phyloP scores from a whole-genome alignment of 371 early-diverging fungal genomes.

The Batrachochytrium dendrobatidis region DNA sequence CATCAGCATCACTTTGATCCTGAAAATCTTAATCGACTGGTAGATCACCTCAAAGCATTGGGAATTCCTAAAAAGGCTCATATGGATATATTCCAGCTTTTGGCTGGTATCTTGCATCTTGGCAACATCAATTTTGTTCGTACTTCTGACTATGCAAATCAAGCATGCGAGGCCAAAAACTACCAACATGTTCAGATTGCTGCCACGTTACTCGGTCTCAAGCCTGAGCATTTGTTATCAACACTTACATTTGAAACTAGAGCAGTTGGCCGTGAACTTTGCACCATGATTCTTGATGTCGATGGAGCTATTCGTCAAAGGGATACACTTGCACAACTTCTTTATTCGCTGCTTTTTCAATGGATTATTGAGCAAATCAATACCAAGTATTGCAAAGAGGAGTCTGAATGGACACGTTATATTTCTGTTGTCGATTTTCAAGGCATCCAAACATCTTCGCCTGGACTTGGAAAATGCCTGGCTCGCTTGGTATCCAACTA shows the following conservation, averaged over 20 bases:
- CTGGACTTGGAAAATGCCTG: slow-evolving; percentile 38
- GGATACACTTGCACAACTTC: slow-evolving; percentile 66
- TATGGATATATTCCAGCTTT: slow-evolving; percentile 70
- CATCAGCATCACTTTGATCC: neutral
- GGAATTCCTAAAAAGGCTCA: slow-evolving; percentile 75
- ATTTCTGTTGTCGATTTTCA: slow-evolving; percentile 37
- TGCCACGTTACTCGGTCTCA: slow-evolving; percentile 78
- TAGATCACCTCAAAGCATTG: slow-evolving; percentile 63
- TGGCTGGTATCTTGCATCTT: slow-evolving; percentile 83
- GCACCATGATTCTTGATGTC: slow-evolving; percentile 75
- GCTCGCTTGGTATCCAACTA: slow-evolving; percentile 60
- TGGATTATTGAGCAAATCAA: slow-evolving; percentile 89
- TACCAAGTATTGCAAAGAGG: slow-evolving; percentile 57
- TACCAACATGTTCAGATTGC: slow-evolving; percentile 36
- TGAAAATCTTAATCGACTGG: slow-evolving; percentile 48
- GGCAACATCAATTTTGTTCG: slow-evolving; percentile 57
- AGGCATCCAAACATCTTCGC: slow-evolving; percentile 37
- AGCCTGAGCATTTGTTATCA: slow-evolving; percentile 60
- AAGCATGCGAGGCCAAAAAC: slow-evolving; percentile 13
- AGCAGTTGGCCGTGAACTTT: slow-evolving; percentile 61
- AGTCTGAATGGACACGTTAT: slow-evolving; percentile 30
- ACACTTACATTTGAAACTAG: slow-evolving; percentile 68
- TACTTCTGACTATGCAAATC: slow-evolving; percentile 5
- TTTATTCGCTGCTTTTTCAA: slow-evolving; percentile 66
- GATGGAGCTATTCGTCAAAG: slow-evolving; percentile 68